phyloP scores from a whole-genome alignment of 108 stramenopile genomes.

The Conticribra guillardii region DNA sequence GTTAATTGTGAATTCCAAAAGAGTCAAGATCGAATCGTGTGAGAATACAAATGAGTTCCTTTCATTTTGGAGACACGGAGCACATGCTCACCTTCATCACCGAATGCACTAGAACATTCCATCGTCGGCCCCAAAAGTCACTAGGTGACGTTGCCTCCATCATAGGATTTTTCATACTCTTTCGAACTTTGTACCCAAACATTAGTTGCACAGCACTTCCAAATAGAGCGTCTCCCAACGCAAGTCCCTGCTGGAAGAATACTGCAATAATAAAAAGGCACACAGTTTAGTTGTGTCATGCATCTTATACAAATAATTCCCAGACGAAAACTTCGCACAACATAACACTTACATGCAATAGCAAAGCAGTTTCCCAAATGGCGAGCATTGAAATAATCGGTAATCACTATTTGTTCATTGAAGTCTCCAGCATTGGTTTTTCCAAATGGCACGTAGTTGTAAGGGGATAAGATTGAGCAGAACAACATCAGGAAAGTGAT shows the following conservation, averaged over 20 bases:
- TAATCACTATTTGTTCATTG: conserved; percentile 14
- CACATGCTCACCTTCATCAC: conserved; percentile 52
- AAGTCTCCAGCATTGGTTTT: conserved; percentile 23
- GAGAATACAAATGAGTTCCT: no score
- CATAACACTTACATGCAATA: conserved; percentile 23
- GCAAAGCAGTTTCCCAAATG: conserved; percentile 38
- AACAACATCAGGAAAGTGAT: conserved; percentile 3
- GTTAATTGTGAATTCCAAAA: no score
- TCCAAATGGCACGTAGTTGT: conserved; percentile 38
- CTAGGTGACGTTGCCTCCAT: conserved; percentile 52
- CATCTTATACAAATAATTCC: not conserved
- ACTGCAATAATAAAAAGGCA: not conserved
- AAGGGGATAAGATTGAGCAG: conserved; percentile 26
- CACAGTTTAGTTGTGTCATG: no score
- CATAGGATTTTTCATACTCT: conserved; percentile 43
- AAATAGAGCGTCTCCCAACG: conserved; percentile 4
- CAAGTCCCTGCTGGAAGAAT: conserved; percentile 38
- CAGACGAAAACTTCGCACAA: not conserved
- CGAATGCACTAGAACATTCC: conserved; percentile 71
- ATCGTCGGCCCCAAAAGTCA: conserved; percentile 79
- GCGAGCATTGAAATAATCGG: conserved; percentile 4
- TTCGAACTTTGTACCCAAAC: conserved; percentile 18
- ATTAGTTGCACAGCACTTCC: conserved; percentile 15
- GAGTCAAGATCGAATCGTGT: no score
- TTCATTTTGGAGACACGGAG: no score